Conservation (phyloP, 192 early-diverging fungal genomes). For the Linnemannia schmuckeri region DNA sequence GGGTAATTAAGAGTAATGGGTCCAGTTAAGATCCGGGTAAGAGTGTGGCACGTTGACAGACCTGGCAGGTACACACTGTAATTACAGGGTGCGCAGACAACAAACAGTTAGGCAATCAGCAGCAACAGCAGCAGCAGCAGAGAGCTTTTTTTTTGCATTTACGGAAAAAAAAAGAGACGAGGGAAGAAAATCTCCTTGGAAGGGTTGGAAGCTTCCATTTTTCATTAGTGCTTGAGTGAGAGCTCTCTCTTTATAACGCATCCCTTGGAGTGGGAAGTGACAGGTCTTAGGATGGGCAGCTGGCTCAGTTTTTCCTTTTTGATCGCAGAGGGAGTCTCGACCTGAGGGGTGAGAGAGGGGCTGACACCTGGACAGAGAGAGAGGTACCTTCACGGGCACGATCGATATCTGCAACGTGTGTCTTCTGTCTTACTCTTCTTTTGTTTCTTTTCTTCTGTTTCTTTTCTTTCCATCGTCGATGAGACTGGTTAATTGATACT, state of each 20-base stretch:
- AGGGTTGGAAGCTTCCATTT: slow-evolving; percentile 11
- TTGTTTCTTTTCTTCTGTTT: not conserved
- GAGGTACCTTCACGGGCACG: not conserved
- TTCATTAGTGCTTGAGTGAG: not conserved
- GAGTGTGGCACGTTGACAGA: not conserved
- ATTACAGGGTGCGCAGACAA: not conserved
- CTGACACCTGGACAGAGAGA: slow-evolving; percentile 2
- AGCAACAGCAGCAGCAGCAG: not conserved
- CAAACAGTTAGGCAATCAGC: not conserved
- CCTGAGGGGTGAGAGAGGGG: not conserved
- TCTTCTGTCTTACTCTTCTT: not conserved
- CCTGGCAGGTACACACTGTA: not conserved
- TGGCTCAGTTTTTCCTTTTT: slow-evolving; percentile 36
- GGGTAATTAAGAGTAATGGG: not conserved
- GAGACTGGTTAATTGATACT: no score
- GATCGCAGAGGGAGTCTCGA: not conserved
- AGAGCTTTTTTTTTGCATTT: not conserved
- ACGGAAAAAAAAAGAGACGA: not conserved
- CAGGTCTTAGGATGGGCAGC: slow-evolving; percentile 1
- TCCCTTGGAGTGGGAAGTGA: not conserved
- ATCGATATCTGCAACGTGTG: not conserved
- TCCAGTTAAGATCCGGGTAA: not conserved
- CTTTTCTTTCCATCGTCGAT: not conserved
- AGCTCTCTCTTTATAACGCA: not conserved
- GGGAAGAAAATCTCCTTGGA: slow-evolving; percentile 9